Evolutionary conservation across 1,139 yeast species (phyloP), one percentile per base, ranked within the genome.

Genomic region (Zhuliangozyma blackwelliae): DNA sequence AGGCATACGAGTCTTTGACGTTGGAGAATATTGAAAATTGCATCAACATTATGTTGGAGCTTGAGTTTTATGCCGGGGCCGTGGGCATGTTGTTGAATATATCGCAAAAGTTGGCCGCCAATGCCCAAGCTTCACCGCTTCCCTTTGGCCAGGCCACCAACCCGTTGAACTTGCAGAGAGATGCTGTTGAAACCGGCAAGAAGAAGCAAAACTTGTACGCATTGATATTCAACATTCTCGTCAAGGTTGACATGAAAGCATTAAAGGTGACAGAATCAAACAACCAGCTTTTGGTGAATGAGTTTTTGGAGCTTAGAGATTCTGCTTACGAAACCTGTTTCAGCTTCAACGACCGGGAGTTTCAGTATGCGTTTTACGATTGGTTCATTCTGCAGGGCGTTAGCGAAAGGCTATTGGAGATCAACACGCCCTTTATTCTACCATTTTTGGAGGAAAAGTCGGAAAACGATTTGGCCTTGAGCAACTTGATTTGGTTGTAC

Each of bases 291-390:
- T 54, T 68, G 37, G 68, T 73, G 13, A 75, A 74, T 34, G 85
- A 78, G 40, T 72, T 75, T 44, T 67, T 75, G 32, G 77, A 75
- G 45, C 59, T 82, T 21, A 75, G 95, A 48, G 86, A 86, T 48
- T 73, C 77, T 32, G 78, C 94, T 22, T 90, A 90, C 52, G 75
- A 75, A 16, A 74, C 84, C 10, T 87, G 95, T 44, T 79, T 88
- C 51, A 75, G 76, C 10, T 82, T 84, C 34, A 70, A 75, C 34
- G 97, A 92, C 53, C 87, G 82, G 52, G 59, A 79, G 11, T 94
- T 94, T 71, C 98, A 94, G 47, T 88, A 82, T 58, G 85, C 86
- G 47, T 77, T 92, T 47, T 94, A 94, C 57, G 95, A 87, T 54
- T 94, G 98, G 97, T 82, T 88, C 50, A 81, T 89, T 29, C 65